Evolutionary conservation across 805 yeast genomes (phyloP).

Genomic region (Candida verbasci): DNA sequence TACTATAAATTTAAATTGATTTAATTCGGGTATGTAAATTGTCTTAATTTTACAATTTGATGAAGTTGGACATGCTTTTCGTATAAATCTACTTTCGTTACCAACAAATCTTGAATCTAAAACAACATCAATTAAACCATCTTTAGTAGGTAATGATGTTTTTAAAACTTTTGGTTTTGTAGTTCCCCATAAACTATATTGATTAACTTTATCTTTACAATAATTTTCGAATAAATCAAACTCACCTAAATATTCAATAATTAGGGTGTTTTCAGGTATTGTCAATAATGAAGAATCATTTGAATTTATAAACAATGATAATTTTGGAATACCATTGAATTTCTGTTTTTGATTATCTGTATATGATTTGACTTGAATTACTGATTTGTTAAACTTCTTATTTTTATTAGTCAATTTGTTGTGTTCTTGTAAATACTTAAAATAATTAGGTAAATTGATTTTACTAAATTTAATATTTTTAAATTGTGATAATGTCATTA

Average conservation of each 20-base stretch:
- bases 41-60: conserved; percentile 70
- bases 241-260: conserved; percentile 71
- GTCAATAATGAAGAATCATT: conserved; percentile 10
- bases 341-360: conserved; percentile 55
- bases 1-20: conserved; percentile 47
- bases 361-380: conserved; percentile 50
- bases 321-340: conserved; percentile 64
- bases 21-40: conserved; percentile 36
- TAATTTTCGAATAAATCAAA: conserved; percentile 63
- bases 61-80: conserved; percentile 59
- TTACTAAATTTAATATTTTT: conserved; percentile 26
- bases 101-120: conserved; percentile 82
- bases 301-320: conserved; percentile 51
- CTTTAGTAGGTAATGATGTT: conserved; percentile 11
- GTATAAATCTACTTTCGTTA: conserved; percentile 65
- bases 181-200: conserved; percentile 71
- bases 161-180: conserved; percentile 42
- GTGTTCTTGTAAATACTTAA: conserved; percentile 27
- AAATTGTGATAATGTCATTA: conserved; percentile 22
- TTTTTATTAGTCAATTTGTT: conserved; percentile 24
- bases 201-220: conserved; percentile 62
- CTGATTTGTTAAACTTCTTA: conserved; percentile 20
- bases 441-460: conserved; percentile 30
- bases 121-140: conserved; percentile 41
- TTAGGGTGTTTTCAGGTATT: conserved; percentile 44